Conservation (phyloP, 129 eudicot species). For the Tagetes patula region DNA sequence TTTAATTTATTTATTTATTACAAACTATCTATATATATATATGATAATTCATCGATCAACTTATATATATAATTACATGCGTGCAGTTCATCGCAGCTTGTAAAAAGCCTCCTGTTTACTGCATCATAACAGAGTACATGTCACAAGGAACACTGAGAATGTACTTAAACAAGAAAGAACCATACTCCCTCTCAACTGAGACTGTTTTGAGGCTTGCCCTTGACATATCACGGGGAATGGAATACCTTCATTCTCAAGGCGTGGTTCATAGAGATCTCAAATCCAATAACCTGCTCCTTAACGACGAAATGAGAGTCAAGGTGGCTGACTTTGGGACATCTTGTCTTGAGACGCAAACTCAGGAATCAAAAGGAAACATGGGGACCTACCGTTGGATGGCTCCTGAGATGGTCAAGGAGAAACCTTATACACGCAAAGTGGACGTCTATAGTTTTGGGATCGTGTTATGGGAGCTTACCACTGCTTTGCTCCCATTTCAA, state of each 20-base stretch:
- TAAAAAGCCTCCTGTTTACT: conserved; percentile 94
- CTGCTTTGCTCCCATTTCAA: conserved; percentile 94
- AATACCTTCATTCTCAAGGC: conserved; percentile 95
- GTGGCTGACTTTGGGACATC: conserved; percentile 98
- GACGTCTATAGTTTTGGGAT: conserved; percentile 97
- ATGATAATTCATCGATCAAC: too few relatives aligned
- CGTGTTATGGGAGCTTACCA: conserved; percentile 95
- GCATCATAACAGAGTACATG: conserved; percentile 97
- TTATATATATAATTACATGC: too few relatives aligned
- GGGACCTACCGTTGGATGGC: conserved; percentile 99
- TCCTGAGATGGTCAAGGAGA: conserved; percentile 98
- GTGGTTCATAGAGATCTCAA: conserved; percentile 94
- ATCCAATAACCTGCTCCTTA: conserved; percentile 79
- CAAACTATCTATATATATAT: too few relatives aligned
- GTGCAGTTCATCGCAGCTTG: conserved; percentile 97
- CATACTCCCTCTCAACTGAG: conserved; percentile 90
- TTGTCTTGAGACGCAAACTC: conserved; percentile 84
- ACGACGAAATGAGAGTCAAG: conserved; percentile 95
- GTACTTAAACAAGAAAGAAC: conserved; percentile 98
- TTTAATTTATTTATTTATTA: too few relatives aligned
- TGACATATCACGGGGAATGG: conserved; percentile 95
- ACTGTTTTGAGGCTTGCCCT: conserved; percentile 86
- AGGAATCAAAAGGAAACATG: conserved; percentile 87
- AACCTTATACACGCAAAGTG: conserved; percentile 84
- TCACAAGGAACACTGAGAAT: conserved; percentile 96